These are phyloP conservation scores for Beauveria sp. DNA, from an alignment of 2,329 filamentous ascomycete species.

Conservation along the genomic window DNA sequence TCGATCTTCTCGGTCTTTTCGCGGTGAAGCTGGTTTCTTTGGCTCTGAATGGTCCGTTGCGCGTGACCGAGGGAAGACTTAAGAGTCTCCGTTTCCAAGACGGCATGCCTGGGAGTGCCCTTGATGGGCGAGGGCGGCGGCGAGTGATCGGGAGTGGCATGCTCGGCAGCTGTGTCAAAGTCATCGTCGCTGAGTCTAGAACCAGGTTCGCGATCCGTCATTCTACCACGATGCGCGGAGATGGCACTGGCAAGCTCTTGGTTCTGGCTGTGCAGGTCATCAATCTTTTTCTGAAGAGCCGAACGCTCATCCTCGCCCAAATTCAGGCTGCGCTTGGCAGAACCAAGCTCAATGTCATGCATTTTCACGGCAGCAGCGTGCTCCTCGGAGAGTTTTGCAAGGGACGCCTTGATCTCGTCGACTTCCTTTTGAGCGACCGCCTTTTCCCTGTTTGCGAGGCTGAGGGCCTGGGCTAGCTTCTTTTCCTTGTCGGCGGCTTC, in stretches of 20 bases:
- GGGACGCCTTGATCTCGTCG: constrained; percentile 76
- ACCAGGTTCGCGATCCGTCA: constrained; percentile 56
- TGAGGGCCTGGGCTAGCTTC: constrained; percentile 67
- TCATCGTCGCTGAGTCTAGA: constrained; percentile 54
- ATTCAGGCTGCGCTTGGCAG: constrained; percentile 70
- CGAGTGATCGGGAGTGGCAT: constrained; percentile 77
- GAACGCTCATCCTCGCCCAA: constrained; percentile 71
- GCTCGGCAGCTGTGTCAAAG: constrained; percentile 57
- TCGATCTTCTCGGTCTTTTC: constrained; percentile 99
- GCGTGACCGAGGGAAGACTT: constrained; percentile 92
- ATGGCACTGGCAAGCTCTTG: constrained; percentile 83
- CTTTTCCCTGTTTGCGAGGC: constrained; percentile 66
- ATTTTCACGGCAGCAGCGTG: constrained; percentile 69
- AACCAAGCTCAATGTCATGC: constrained; percentile 81
- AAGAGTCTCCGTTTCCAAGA: constrained; percentile 91
- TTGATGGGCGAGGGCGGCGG: constrained; percentile 88
- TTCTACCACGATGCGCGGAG: constrained; percentile 61
- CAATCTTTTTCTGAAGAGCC: constrained; percentile 75
- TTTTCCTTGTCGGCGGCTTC: constrained; percentile 78
- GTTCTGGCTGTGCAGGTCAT: constrained; percentile 83
- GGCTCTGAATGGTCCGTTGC: constrained; percentile 91
- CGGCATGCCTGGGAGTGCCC: constrained; percentile 79
- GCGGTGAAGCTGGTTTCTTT: constrained; percentile 89
- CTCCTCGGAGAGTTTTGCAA: constrained; percentile 76
- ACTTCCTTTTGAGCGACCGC: constrained; percentile 72